Base-by-base conservation (phyloP, 305 asterid genomes). In the Fraxinus xanthoxyloides region DNA sequence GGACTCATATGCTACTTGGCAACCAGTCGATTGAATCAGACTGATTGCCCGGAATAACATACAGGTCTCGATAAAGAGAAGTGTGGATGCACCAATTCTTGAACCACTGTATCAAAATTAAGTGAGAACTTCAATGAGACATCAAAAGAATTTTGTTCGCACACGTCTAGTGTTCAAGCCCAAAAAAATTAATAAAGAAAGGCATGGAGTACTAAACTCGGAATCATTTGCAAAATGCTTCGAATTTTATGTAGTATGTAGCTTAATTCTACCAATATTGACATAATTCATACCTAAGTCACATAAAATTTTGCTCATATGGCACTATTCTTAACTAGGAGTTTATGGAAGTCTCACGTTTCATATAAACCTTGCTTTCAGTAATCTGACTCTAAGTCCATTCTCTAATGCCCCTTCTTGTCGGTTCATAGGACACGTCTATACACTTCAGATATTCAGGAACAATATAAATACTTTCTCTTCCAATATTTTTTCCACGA, bases 1-100 rank as follows among this genome's bases (percentile, higher is more conserved):
- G 88, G 85, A 89, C 85, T 85, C 99, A 95, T 95, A 82, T 81
- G 86, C 81, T 86, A 63, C 70, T 87, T 81, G 98, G 94, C 98
- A 95, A 95, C 89, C 98, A 93, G 94, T 89, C 97, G 86, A 80
- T 12, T 15, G 15, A 67, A 80, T 76, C 80, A 24, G 92, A 92
- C 97, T 91, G 99, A 95, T 84, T 92, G 97, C 97, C 98, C 82
- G 77, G 59, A 70, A 61, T 43, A 40, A 77, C 76, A 77, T 38
- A 76, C n/a, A 84, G 81, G 73, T 79, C 81, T 81, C 73, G 77
- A 72, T 72, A 78, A 32, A 78, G 81, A 69, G 85, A 54, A 59
- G 84, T 36, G 8, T 65, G 78, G 54, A 75, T 80, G 81, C 89
- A 82, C 77, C 77, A 74, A 23, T 34, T 69, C n/a, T 40, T 38